Base-by-base conservation (phyloP, 2,329 filamentous ascomycete species). In the Huntiella abstrusa region DNA sequence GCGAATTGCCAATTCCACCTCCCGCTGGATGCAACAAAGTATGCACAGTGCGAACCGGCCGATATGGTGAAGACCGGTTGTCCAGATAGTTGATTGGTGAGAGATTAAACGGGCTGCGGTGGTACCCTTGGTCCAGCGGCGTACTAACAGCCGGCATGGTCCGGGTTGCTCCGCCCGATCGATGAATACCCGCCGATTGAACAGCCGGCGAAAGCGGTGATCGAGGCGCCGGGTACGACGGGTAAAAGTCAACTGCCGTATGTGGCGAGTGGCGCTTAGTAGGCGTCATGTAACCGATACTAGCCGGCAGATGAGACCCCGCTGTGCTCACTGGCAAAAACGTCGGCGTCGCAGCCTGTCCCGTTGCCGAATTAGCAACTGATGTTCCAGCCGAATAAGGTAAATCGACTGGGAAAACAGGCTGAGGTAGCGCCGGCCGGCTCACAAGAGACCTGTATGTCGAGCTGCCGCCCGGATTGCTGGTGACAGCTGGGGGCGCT, bases 41-140 rank as follows among this genome's bases (percentile, higher is more conserved):
- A 54, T 91, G 86, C 49, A 95, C 84, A 51, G 84, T 75, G 45
- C 87, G 81, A 35, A 95, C 80, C 1, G 88, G 88, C 52, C 85
- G 83, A 62, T 96, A 96, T 3, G 91, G 91, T 47, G 88, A 96
- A 52, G 83, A 79, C 48, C 91, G 75, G 58, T 94, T 84, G 56
- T 83, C 81, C 34, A 95, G 68, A 61, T 92, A 92, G 56, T 84
- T 75, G 8, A 83, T 87, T 1, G 88, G 88, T 32, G 91, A 96
- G 52, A 91, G 73, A 32, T 33, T 45, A 35, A 45, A 49, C 37
- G 47, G 47, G 22, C 47, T 49, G 15, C 47, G 37, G 19, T 35
- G 33, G 4, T 34, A 36, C 4, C n/a, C 13, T 16, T 42, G 40
- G 33, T 47, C 40, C 8, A 43, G 34, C 11, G 40, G 40, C 7